Conservation (phyloP, 1,284 basidiomycete genomes). For the Singerocomus rubriflavus region DNA sequence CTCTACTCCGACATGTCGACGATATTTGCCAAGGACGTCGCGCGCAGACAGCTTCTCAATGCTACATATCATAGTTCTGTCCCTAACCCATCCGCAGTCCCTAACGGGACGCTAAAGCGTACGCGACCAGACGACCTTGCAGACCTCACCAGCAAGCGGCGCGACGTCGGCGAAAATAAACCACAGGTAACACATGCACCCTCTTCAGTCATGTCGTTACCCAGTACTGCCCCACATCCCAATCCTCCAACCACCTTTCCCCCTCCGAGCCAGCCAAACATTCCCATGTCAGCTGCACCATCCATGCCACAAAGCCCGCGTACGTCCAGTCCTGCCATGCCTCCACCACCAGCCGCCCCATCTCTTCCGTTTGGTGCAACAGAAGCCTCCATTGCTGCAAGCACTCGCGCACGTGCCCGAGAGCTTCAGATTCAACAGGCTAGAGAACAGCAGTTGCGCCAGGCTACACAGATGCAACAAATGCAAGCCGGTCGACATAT, state of each 20-base stretch:
- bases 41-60: constrained; percentile 40
- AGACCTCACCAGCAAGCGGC: constrained; percentile 53
- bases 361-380: constrained; percentile 29
- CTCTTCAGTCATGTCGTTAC: constrained; percentile 35
- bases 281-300: constrained; percentile 17
- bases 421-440: constrained; percentile 46
- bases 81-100: constrained; percentile 12
- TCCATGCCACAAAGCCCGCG: constrained; percentile 30
- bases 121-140: constrained; percentile 53
- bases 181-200: constrained; percentile 25
- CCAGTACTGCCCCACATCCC: constrained; percentile 13
- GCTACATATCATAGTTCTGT: constrained; percentile 19
- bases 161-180: constrained; percentile 66
- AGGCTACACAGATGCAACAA: constrained; percentile 30
- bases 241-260: constrained; percentile 18
- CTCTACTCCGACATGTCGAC: constrained; percentile 59
- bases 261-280: constrained; percentile 12
- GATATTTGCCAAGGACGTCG: constrained; percentile 63
- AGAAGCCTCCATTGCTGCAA: constrained; percentile 36
- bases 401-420: constrained; percentile 40
- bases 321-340: constrained; percentile 25
- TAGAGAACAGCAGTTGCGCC: constrained; percentile 39
- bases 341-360: constrained; percentile 19
- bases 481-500: constrained; percentile 39
- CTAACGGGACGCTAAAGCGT: constrained; percentile 49